Evolutionary conservation across 495 filamentous ascomycete species (phyloP).

Genomic region (Podospora appendiculata): DNA sequence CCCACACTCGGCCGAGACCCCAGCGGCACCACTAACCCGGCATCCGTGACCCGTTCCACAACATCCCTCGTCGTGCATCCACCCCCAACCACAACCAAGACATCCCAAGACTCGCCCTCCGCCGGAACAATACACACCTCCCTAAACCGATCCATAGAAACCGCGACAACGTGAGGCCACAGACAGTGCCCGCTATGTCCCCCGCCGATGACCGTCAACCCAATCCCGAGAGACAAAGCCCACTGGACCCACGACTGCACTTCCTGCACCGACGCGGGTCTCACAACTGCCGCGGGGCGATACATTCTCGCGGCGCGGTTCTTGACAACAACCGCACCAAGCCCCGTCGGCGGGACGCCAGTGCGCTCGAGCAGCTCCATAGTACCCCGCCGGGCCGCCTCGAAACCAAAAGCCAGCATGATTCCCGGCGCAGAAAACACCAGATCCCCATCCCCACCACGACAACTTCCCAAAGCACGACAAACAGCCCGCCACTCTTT

Average conservation of each 20-base stretch:
- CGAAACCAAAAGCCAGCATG: constrained; percentile 51
- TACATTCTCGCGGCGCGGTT: constrained; percentile 44
- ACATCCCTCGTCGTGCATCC: constrained; percentile 54
- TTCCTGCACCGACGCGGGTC: constrained; percentile 43
- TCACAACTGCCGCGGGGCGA: constrained; percentile 36
- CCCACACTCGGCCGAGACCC: constrained; percentile 56
- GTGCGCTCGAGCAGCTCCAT: too few species aligned
- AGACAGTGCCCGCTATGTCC: constrained; percentile 55
- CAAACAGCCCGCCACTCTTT: constrained; percentile 45
- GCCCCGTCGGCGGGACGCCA: too few species aligned
- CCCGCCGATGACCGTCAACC: constrained; percentile 49
- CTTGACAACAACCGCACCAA: constrained; percentile 35
- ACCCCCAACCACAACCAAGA: constrained; percentile 41
- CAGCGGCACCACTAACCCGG: constrained; percentile 49
- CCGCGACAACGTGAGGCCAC: constrained; percentile 43
- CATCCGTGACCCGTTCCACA: constrained; percentile 40
- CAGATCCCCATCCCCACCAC: constrained; percentile 36
- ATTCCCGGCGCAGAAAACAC: constrained; percentile 44
- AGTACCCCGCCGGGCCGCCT: too few species aligned
- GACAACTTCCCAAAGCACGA: constrained; percentile 38
- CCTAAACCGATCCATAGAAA: constrained; percentile 54
- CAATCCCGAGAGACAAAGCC: constrained; percentile 47
- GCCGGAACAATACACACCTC: constrained; percentile 37
- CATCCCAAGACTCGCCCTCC: constrained; percentile 11
- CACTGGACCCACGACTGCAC: constrained; percentile 52